These are phyloP conservation scores for Malus hybrid DNA, from an alignment of 331 rosid species.

Conservation along the genomic window DNA sequence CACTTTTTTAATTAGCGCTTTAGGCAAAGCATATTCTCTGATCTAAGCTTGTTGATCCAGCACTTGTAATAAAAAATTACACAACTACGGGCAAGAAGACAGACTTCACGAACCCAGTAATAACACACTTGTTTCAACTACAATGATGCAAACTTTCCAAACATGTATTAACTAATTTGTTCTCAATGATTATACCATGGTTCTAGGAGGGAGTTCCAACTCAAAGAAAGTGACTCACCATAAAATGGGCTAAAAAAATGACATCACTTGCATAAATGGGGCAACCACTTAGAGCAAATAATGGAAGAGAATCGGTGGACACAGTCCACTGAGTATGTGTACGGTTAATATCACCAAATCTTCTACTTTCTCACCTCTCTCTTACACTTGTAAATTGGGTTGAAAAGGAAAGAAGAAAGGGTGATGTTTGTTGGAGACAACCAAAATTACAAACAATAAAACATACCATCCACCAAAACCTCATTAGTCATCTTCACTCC, in stretches of 20 bases:
- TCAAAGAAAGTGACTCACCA: constrained; percentile 15
- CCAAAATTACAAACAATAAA: constrained; percentile 4
- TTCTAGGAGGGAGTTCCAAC: not conserved
- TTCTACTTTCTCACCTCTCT: constrained; percentile 14
- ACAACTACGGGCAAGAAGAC: not conserved
- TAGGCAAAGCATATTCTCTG: not conserved
- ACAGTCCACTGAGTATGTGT: constrained; percentile 18
- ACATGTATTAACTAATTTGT: not conserved
- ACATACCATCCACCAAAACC: constrained; percentile 4
- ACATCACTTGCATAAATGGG: constrained; percentile 22
- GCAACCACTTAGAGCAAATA: constrained; percentile 26
- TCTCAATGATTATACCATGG: not conserved
- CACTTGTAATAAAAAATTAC: not conserved
- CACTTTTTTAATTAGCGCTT: not conserved
- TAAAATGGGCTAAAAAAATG: constrained; percentile 7
- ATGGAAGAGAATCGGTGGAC: constrained; percentile 22
- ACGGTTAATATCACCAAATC: not conserved
- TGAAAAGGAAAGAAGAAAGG: not conserved
- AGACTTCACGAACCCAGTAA: too few relatives aligned
- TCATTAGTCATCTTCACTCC: constrained; percentile 14
- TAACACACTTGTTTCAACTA: not conserved
- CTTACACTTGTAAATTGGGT: constrained; percentile 20
- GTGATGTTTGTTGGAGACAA: constrained; percentile 1
- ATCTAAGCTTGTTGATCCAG: not conserved
- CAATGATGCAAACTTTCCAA: not conserved